Evolutionary conservation across 495 filamentous ascomycete species (phyloP).

Genomic region (Thermothielavioides terrestris): DNA sequence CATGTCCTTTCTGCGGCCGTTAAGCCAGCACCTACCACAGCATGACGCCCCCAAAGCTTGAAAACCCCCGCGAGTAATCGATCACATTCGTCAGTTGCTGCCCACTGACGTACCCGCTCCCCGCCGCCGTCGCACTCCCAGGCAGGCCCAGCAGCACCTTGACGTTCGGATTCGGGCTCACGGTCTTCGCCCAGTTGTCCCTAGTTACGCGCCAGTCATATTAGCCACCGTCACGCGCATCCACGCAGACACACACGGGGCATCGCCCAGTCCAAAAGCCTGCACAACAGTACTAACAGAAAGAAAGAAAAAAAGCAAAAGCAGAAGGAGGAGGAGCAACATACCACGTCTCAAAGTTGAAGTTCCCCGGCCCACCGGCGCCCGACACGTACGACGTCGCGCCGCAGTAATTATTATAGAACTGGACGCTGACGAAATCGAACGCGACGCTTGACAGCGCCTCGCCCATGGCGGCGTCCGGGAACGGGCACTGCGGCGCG

Average conservation of each 20-base stretch:
- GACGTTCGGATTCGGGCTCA: slow-evolving; percentile 51
- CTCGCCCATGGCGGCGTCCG: slow-evolving; percentile 51
- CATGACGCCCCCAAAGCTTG: slow-evolving; percentile 63
- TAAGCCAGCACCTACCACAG: slow-evolving; percentile 37
- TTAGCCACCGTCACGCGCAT: too few species aligned
- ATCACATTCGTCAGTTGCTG: slow-evolving; percentile 40
- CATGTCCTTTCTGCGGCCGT: background rate
- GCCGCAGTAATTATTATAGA: slow-evolving; percentile 62
- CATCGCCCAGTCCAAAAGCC: too few species aligned
- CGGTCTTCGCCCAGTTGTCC: slow-evolving; percentile 59
- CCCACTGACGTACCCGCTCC: slow-evolving; percentile 49
- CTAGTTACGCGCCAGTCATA: too few species aligned
- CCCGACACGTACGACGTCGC: slow-evolving; percentile 43
- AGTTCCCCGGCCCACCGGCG: slow-evolving; percentile 43
- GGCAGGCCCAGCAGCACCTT: slow-evolving; percentile 62
- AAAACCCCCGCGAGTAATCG: slow-evolving; percentile 42
- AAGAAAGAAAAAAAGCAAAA: too few species aligned
- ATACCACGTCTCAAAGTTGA: slow-evolving; percentile 65
- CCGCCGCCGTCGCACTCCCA: slow-evolving; percentile 48
- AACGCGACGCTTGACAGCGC: slow-evolving; percentile 48
- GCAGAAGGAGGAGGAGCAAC: too few species aligned
- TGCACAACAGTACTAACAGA: too few species aligned
- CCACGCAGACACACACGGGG: too few species aligned
- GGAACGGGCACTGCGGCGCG: slow-evolving; percentile 60
- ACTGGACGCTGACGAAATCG: slow-evolving; percentile 62